phyloP scores from a whole-genome alignment of 176 grass and related monocot genomes.

The Oropetium thomaeum region DNA sequence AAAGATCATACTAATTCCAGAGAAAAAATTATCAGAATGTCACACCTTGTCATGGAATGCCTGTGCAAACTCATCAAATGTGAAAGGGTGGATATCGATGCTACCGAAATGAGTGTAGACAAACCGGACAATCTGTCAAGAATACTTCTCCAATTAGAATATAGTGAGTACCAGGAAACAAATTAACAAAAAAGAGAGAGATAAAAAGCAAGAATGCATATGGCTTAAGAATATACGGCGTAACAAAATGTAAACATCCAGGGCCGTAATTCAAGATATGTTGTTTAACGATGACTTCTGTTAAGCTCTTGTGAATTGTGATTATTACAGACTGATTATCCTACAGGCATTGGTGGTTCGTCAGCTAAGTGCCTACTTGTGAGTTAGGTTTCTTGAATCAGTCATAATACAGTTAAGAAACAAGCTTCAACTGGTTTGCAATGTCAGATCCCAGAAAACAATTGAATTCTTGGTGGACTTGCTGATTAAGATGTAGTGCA shows the following conservation, averaged over 20 bases:
- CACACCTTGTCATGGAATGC: conserved; percentile 95
- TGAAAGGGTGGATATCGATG: conserved; percentile 69
- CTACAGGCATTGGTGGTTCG: not conserved
- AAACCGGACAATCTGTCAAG: conserved; percentile 74
- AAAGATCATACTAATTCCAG: conserved; percentile 14
- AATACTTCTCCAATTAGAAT: conserved; percentile 32
- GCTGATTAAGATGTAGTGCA: not conserved
- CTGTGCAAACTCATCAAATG: conserved; percentile 89
- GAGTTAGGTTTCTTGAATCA: not conserved
- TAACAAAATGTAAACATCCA: not conserved
- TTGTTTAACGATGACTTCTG: not conserved
- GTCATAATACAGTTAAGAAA: not conserved
- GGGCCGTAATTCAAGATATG: not conserved
- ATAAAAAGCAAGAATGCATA: not conserved
- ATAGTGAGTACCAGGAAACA: not conserved
- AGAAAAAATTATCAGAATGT: not conserved
- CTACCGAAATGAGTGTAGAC: conserved; percentile 56
- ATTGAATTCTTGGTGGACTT: not conserved
- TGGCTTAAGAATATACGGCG: not conserved
- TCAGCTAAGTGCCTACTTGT: not conserved
- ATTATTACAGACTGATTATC: not conserved
- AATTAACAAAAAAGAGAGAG: conserved; percentile 11
- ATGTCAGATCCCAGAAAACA: not conserved
- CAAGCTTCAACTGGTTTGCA: not conserved
- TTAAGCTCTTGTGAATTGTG: not conserved